Percentiles rank a stretch among this genome's conserved stretches.
Evolutionary conservation across 1,284 basidiomycete genomes (phyloP).

Genomic region (Vanrija sp.): DNA sequence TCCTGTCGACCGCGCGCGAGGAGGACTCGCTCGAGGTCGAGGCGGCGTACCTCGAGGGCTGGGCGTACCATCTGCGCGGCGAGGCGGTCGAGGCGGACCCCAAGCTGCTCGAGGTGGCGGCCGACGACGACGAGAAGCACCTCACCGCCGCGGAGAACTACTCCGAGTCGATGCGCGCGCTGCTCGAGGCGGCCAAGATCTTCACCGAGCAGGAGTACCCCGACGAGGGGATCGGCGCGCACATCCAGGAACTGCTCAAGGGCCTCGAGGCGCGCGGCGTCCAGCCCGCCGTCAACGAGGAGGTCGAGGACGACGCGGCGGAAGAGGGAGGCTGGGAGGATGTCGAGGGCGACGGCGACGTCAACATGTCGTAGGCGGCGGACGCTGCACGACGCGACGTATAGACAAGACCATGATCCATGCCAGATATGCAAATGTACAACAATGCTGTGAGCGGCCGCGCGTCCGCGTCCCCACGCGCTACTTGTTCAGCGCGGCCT

Average conservation of each 20-base stretch:
- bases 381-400: not conserved
- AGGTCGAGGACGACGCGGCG: slow-evolving; percentile 39
- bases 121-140: slow-evolving; percentile 52
- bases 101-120: slow-evolving; percentile 13
- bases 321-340: slow-evolving; percentile 52
- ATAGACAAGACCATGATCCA: not conserved
- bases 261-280: slow-evolving; percentile 69
- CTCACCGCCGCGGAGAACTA: slow-evolving; percentile 74
- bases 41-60: slow-evolving; percentile 92
- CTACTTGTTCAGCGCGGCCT: slow-evolving; percentile 4
- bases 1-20: slow-evolving; percentile 74
- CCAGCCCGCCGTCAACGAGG: slow-evolving; percentile 58
- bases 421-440: slow-evolving; percentile 7
- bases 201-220: slow-evolving; percentile 68
- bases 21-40: slow-evolving; percentile 84
- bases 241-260: slow-evolving; percentile 67
- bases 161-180: slow-evolving; percentile 70
- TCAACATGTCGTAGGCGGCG: slow-evolving; percentile 61
- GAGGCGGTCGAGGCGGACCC: slow-evolving; percentile 37
- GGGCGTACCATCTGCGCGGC: slow-evolving; percentile 73
- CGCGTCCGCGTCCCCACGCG: too few relatives aligned
- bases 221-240: slow-evolving; percentile 73
- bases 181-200: slow-evolving; percentile 75
- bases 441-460: not conserved
- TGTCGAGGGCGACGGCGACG: slow-evolving; percentile 54